Evolutionary conservation across 2,329 filamentous ascomycete species (phyloP), one percentile per base, ranked within the genome.

Genomic region (Colletotrichum eremochloae): DNA sequence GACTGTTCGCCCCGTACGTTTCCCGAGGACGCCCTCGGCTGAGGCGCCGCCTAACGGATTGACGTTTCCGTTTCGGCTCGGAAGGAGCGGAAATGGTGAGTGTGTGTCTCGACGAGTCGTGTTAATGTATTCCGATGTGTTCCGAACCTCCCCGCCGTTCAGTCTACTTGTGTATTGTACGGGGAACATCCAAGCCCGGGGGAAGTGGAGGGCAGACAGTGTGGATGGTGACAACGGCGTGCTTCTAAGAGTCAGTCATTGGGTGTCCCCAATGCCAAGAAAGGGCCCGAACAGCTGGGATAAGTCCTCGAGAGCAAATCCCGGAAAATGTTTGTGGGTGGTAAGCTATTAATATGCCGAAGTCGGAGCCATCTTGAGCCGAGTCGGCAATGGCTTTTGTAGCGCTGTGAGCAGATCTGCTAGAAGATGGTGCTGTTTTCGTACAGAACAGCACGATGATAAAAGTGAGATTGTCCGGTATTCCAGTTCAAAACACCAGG

Each of bases 171-270:
- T n/a, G 11, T n/a, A n/a, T 18, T 24, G 20, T n/a, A 6, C 31
- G 68, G 64, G 68, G 52, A 61, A 29, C 56, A 67, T 67, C 57
- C 64, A 57, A 71, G 57, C 36, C 36, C 52, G 38, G 58, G 57
- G 44, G 44, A 38, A 52, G 50, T 44, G 50, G 52, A 57, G 50
- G 57, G 38, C 36, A 48, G 15, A 7, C n/a, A 64, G 48, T 24
- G 55, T 33, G 18, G 40, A 53, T 66, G 53, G 62, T 53, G 33
- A 66, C 52, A 46, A 58, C 52, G 40, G 67, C 46, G 38, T 65
- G 38, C 63, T 65, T 50, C 20, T 44, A 14, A 48, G 42, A 48
- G 60, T 56, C 40, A 48, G 60, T 56, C 40, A 58, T 58, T 18
- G 40, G 36, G 31, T 20, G 31, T 40, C 53, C 20, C 5, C 29